Conservation (phyloP, 768 basidiomycete species). For the Pulveroboletus ravenelii region DNA sequence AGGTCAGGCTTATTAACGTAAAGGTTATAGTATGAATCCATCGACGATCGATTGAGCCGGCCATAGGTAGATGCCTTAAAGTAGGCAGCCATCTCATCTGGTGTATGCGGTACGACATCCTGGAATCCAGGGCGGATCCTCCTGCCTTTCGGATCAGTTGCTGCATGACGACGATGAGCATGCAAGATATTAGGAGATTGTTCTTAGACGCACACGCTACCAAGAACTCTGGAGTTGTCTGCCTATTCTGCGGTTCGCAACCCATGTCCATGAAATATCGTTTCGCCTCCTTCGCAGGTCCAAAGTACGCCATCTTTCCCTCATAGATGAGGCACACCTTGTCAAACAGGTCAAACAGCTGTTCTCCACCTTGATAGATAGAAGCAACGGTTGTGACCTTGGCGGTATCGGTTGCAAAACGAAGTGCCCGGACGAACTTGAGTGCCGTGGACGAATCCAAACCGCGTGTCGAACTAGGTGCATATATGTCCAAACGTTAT, state of each 20-base stretch:
- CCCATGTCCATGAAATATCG: constrained; percentile 19
- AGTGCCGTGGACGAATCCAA: constrained; percentile 67
- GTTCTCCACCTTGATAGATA: constrained; percentile 80
- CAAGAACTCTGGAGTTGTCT: constrained; percentile 59
- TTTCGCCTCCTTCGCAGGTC: not conserved
- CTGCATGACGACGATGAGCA: constrained; percentile 12
- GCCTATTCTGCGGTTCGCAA: constrained; percentile 48
- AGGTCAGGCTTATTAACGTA: constrained; percentile 43
- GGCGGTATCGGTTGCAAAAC: constrained; percentile 56
- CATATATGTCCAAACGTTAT: not conserved
- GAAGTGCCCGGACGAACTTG: constrained; percentile 65
- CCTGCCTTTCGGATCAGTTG: constrained; percentile 59
- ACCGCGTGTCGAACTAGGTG: constrained; percentile 56
- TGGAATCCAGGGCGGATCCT: constrained; percentile 41
- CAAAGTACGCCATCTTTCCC: constrained; percentile 8
- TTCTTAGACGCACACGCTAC: constrained; percentile 40
- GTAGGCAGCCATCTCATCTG: constrained; percentile 52
- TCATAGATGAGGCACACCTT: constrained; percentile 24
- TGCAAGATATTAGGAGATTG: too few relatives aligned
- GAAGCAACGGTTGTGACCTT: constrained; percentile 66
- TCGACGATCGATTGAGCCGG: constrained; percentile 40
- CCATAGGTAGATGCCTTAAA: constrained; percentile 41
- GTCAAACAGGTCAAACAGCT: constrained; percentile 60
- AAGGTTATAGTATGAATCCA: constrained; percentile 40
- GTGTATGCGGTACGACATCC: constrained; percentile 43